Base-by-base conservation (phyloP, 2,329 filamentous ascomycete genomes). In the Cercospora sesami region DNA sequence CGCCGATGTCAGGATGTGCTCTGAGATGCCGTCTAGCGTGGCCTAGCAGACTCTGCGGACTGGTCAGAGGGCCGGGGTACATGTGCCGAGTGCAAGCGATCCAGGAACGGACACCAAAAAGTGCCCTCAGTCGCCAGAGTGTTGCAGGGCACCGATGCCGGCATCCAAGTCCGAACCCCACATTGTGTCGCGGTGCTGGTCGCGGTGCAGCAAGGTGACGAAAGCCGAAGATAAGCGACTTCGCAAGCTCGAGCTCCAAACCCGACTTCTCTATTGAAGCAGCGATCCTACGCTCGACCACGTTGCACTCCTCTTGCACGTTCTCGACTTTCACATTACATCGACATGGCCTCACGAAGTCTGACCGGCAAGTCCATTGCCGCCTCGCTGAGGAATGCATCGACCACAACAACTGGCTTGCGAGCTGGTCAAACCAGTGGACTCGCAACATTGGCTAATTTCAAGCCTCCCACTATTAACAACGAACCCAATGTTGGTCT, bases 401-500 rank as follows among this genome's bases (percentile, higher is more conserved):
- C 45, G 26, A 9, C 45, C 23, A 42, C 71, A 23, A 48, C 68
- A 30, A 36, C 68, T 21, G 65, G 68, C 36, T 33, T 63, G 16
- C 63, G 68, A 60, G 58, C 66, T 64, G 64, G 45, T 73, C 79
- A 75, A 59, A 73, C 66, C 63, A 70, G 68, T 62, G 68, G 71
- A 39, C 64, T 76, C 70, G 81, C 89, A 66, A 90, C 89, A 7
- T 84, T 96, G 71, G 94, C 93, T 60, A 86, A 88, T 69, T 98
- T 97, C 86, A 94, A 92, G 84, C 87, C 94, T 62, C 95, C 95
- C 60, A 89, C 89, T 71, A 88, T 97, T 75, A 84, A 87, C 78
- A 99, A 99, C 79, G 95, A 99, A 83, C 93, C 93, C n/a, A 99
- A 97, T 79, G 94, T 97, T 81, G 80, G 92, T 64, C 31, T 31